Evolutionary conservation across 2,329 filamentous ascomycete genomes (phyloP).

Genomic region (Sarocladiaceae sp.): DNA sequence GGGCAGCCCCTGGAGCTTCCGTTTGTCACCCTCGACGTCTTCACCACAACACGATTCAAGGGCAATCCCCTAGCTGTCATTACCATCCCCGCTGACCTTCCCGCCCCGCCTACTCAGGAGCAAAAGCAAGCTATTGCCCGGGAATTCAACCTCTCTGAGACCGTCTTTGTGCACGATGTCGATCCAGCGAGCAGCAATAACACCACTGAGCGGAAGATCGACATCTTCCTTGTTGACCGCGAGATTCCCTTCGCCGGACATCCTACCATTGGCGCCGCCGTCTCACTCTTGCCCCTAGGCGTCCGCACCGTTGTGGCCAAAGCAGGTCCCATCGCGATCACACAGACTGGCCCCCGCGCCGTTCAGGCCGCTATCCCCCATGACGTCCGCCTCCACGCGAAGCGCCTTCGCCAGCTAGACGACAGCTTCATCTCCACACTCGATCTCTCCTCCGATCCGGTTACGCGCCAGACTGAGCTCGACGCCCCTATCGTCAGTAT

Average conservation of each 20-base stretch:
- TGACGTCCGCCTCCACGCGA: slow-evolving; percentile 56
- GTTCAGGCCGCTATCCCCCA: slow-evolving; percentile 64
- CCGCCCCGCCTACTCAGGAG: slow-evolving; percentile 38
- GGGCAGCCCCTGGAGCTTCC: slow-evolving; percentile 31
- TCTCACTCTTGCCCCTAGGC: slow-evolving; percentile 38
- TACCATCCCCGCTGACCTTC: slow-evolving; percentile 38
- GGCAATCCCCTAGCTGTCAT: slow-evolving; percentile 62
- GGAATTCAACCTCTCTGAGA: slow-evolving; percentile 63
- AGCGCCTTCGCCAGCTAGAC: slow-evolving; percentile 26
- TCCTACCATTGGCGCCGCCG: slow-evolving; percentile 54
- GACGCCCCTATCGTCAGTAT: slow-evolving; percentile 53
- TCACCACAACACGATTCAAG: slow-evolving; percentile 44
- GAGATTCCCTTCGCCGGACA: slow-evolving; percentile 62
- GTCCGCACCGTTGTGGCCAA: slow-evolving; percentile 47
- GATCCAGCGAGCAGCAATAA: slow-evolving; percentile 13
- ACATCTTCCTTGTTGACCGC: slow-evolving; percentile 52
- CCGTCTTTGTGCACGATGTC: slow-evolving; percentile 55
- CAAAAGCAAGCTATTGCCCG: slow-evolving; percentile 55
- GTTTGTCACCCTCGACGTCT: slow-evolving; percentile 55
- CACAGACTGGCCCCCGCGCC: slow-evolving; percentile 30
- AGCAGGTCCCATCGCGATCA: slow-evolving; percentile 51
- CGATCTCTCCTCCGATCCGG: slow-evolving; percentile 23
- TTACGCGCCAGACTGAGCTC: slow-evolving; percentile 32
- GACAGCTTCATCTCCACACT: slow-evolving; percentile 18
- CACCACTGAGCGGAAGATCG: slow-evolving; percentile 37